Conservation (phyloP, 768 basidiomycete species). For the Astraeus odoratus region DNA sequence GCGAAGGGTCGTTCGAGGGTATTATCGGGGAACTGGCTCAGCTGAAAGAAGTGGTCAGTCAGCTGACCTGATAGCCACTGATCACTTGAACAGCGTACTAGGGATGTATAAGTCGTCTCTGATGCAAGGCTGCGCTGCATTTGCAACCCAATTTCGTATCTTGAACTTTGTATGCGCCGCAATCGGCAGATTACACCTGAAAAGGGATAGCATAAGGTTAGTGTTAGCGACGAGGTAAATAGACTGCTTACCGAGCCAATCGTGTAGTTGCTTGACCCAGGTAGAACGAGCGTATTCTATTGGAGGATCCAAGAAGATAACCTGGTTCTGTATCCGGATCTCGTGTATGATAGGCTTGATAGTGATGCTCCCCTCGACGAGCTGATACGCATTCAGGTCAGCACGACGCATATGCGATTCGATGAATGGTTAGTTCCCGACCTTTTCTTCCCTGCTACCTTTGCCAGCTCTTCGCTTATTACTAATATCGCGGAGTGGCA, state of each 20-base stretch:
- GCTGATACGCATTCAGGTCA: conserved; percentile 32
- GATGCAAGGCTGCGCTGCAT: conserved; percentile 62
- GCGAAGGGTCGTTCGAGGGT: conserved; percentile 77
- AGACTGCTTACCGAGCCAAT: conserved; percentile 62
- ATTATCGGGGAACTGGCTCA: conserved; percentile 66
- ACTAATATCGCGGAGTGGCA: conserved; percentile 45
- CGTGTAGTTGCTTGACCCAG: conserved; percentile 87
- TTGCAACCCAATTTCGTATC: conserved; percentile 94
- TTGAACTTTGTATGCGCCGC: conserved; percentile 84
- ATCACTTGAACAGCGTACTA: conserved; percentile 56
- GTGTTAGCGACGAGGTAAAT: neutral
- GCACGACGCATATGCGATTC: neutral
- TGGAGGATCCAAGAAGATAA: conserved; percentile 97
- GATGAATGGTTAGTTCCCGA: conserved; percentile 18
- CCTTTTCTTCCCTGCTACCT: conserved; percentile 74
- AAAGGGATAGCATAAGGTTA: neutral
- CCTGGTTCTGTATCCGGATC: conserved; percentile 96
- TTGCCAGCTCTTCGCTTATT: conserved; percentile 68
- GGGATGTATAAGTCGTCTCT: conserved; percentile 76
- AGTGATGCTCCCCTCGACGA: conserved; percentile 64
- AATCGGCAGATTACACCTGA: conserved; percentile 82
- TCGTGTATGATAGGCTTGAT: conserved; percentile 90
- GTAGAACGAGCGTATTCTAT: conserved; percentile 88
- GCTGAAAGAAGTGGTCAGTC: conserved; percentile 34
- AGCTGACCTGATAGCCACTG: neutral